These are phyloP conservation scores for Nothophaeocryptopus gaeumannii DNA, from an alignment of 2,329 filamentous ascomycete genomes.

Conservation along the genomic window DNA sequence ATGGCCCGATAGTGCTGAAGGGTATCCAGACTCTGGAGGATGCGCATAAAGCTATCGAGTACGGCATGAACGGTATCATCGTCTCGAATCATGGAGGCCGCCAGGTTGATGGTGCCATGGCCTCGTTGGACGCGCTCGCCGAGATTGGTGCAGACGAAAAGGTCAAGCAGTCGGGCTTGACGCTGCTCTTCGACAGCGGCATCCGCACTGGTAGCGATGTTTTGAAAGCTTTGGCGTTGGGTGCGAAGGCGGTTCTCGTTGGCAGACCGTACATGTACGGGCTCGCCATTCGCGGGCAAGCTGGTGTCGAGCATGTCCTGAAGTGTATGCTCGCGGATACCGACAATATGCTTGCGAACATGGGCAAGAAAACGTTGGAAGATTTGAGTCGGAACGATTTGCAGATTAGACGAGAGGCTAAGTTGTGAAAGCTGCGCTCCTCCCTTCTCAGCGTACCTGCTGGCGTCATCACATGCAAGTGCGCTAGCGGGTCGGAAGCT, in stretches of 20 bases:
- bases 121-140: conserved; percentile 54
- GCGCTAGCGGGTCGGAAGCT: too few relatives aligned
- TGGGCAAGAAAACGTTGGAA: conserved; percentile 20
- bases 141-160: conserved; percentile 62
- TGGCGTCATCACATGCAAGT: too few relatives aligned
- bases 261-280: conserved; percentile 60
- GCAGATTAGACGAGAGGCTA: conserved; percentile 18
- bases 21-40: conserved; percentile 55
- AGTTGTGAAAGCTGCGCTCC: conserved; percentile 22
- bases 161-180: conserved; percentile 37
- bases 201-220: conserved; percentile 51
- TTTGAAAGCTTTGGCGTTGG: conserved; percentile 53
- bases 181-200: conserved; percentile 53
- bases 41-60: conserved; percentile 45
- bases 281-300: conserved; percentile 55
- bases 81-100: conserved; percentile 55
- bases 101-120: conserved; percentile 52
- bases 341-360: conserved; percentile 24
- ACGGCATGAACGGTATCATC: conserved; percentile 51
- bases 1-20: conserved; percentile 63
- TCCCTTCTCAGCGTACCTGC: too few relatives aligned
- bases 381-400: conserved; percentile 23
- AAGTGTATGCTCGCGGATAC: conserved; percentile 25
- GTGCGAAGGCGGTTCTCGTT: conserved; percentile 58
- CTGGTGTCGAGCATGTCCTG: conserved; percentile 49